A percentile compares a stretch with the other conserved stretches of the same genome.
These are phyloP conservation scores for Calonectria multiphialidica DNA, from an alignment of 2,329 filamentous ascomycete genomes.

Conservation along the genomic window DNA sequence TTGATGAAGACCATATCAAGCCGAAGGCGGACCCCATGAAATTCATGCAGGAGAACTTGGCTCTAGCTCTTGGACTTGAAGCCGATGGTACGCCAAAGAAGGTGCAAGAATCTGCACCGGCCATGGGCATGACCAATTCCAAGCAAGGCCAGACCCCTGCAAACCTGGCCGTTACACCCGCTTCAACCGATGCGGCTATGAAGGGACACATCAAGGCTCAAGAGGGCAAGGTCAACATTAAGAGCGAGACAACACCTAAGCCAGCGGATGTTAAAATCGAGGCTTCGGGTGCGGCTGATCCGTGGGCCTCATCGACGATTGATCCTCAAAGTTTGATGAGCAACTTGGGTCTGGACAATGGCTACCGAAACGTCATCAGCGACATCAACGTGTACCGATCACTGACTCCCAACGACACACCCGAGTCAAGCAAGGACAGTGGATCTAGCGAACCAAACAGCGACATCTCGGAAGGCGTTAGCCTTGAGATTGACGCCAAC, in stretches of 20 bases:
- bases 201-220: constrained; percentile 59
- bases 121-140: constrained; percentile 57
- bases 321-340: constrained; percentile 60
- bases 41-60: constrained; percentile 64
- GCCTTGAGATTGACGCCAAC: constrained; percentile 64
- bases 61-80: constrained; percentile 64
- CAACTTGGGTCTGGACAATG: constrained; percentile 50
- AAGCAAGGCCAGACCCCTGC: constrained; percentile 62
- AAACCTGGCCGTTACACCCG: constrained; percentile 59
- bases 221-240: constrained; percentile 48
- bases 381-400: constrained; percentile 67
- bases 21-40: constrained; percentile 67
- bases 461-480: constrained; percentile 68
- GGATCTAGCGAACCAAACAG: constrained; percentile 71
- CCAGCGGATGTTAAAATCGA: constrained; percentile 46
- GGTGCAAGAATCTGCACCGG: constrained; percentile 43
- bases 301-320: constrained; percentile 60
- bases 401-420: constrained; percentile 72
- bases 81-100: constrained; percentile 59
- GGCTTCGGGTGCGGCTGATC: constrained; percentile 31
- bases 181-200: constrained; percentile 65
- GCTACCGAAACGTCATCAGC: constrained; percentile 59
- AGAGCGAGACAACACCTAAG: constrained; percentile 47
- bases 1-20: constrained; percentile 70
- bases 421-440: constrained; percentile 73